A percentile compares a stretch with the other conserved stretches of the same genome.
phyloP scores from a whole-genome alignment of 169 alveolate genomes.

The Plasmodium relictum region DNA sequence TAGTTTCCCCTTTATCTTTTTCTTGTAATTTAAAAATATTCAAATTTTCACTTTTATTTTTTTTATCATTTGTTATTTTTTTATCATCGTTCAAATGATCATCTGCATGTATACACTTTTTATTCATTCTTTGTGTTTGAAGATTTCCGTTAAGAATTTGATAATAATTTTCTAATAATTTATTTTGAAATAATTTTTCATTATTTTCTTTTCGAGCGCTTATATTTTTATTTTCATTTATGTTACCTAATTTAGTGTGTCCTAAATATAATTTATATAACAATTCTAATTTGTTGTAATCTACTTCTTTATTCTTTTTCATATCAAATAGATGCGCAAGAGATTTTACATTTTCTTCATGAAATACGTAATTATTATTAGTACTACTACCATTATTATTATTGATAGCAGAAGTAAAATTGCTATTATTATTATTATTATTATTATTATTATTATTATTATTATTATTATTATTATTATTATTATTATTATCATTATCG shows the following conservation, averaged over 20 bases:
- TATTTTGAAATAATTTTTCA: constrained; percentile 4
- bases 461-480: neutral
- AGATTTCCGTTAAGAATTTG: constrained; percentile 27
- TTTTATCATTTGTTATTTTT: neutral
- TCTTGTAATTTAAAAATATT: neutral
- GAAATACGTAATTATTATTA: neutral
- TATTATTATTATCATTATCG: neutral
- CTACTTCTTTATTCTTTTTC: constrained; percentile 37
- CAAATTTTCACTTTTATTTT: neutral
- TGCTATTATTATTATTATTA: neutral
- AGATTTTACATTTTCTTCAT: neutral
- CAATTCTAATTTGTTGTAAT: constrained; percentile 22
- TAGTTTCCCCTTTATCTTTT: no score
- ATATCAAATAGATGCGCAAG: neutral
- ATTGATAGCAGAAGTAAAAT: neutral
- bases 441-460: neutral
- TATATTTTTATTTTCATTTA: neutral
- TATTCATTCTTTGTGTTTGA: neutral
- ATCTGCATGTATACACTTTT: neutral
- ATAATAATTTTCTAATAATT: constrained; percentile 36
- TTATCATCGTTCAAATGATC: neutral
- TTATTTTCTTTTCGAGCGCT: neutral
- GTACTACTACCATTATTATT: neutral
- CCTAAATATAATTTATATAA: constrained; percentile 32
- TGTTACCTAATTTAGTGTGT: neutral